Evolutionary conservation across 805 yeast species (phyloP).

Genomic region (Candida succiphila): DNA sequence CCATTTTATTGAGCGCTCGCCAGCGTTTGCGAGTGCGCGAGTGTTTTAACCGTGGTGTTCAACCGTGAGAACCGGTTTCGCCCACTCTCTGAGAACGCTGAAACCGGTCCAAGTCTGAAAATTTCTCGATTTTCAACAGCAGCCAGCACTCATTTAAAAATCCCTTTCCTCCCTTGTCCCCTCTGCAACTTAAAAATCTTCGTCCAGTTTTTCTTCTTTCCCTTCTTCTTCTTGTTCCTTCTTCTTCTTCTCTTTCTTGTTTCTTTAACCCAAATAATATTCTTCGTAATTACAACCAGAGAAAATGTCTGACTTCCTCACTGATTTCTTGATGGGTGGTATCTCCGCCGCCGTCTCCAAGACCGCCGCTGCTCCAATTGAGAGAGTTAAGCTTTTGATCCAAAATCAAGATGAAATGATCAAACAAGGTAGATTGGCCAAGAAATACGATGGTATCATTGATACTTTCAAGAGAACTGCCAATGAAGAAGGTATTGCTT

Average conservation of each 20-base stretch:
- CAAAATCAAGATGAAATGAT: conserved; percentile 98
- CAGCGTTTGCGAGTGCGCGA: no score
- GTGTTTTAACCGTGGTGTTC: no score
- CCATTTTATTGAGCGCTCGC: no score
- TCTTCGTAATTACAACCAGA: conserved; percentile 16
- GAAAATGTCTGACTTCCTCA: conserved; percentile 36
- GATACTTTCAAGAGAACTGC: conserved; percentile 96
- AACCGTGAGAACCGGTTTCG: no score
- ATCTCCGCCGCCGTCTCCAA: conserved; percentile 97
- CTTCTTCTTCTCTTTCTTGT: background rate
- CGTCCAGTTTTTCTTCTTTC: background rate
- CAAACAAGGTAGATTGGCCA: conserved; percentile 91
- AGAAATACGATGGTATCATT: conserved; percentile 77
- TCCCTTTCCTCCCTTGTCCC: conserved; percentile 1
- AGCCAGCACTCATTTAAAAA: no score
- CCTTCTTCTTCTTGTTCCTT: conserved; percentile 1
- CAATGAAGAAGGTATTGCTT: conserved; percentile 80
- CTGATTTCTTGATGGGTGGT: conserved; percentile 94
- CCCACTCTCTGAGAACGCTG: no score
- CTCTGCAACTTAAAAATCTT: background rate
- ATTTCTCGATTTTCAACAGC: no score
- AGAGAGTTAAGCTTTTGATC: conserved; percentile 91
- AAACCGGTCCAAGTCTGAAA: no score
- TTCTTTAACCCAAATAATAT: conserved; percentile 6
- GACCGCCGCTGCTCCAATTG: conserved; percentile 97